Evolutionary conservation across 2,329 filamentous ascomycete species (phyloP).

Genomic region (Penicillium rolfsii): DNA sequence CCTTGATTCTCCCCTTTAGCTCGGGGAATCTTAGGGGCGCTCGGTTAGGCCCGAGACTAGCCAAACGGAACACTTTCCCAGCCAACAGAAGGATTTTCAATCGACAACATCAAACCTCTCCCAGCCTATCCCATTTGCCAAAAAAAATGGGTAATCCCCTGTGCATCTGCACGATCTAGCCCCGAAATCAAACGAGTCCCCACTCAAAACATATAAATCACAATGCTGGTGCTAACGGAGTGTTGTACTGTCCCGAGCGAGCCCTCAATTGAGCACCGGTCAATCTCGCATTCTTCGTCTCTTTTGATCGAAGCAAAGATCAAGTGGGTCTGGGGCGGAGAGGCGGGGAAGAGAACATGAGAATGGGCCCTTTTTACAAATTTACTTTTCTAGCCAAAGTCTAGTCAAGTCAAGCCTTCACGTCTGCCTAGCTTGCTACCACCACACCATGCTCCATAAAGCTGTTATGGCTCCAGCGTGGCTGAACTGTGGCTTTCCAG

Average conservation of each 20-base stretch:
- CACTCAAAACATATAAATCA: not conserved
- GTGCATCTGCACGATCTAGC: conserved; percentile 13
- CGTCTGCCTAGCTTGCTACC: not conserved
- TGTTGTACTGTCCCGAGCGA: not conserved
- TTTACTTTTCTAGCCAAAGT: not conserved
- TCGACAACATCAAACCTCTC: not conserved
- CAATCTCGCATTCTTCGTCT: not conserved
- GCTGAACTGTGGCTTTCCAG: not conserved
- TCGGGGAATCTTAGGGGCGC: not conserved
- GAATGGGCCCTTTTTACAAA: too few relatives aligned
- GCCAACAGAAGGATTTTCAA: not conserved
- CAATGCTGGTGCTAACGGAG: not conserved
- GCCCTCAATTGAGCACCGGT: too few relatives aligned
- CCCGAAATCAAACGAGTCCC: not conserved
- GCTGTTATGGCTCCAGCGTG: not conserved
- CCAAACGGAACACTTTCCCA: conserved; percentile 26
- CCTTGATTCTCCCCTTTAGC: not conserved
- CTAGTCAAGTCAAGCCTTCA: not conserved
- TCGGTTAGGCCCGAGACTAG: not conserved
- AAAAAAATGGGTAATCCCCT: not conserved
- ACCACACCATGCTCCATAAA: not conserved
- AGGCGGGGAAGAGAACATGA: not conserved
- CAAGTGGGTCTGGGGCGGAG: not conserved
- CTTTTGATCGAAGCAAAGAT: not conserved
- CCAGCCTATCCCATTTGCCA: not conserved